A percentile compares a stretch with the other conserved stretches of the same genome.
Conservation (phyloP, 2,329 filamentous ascomycete genomes). For the Berkeleyomyces basicola region DNA sequence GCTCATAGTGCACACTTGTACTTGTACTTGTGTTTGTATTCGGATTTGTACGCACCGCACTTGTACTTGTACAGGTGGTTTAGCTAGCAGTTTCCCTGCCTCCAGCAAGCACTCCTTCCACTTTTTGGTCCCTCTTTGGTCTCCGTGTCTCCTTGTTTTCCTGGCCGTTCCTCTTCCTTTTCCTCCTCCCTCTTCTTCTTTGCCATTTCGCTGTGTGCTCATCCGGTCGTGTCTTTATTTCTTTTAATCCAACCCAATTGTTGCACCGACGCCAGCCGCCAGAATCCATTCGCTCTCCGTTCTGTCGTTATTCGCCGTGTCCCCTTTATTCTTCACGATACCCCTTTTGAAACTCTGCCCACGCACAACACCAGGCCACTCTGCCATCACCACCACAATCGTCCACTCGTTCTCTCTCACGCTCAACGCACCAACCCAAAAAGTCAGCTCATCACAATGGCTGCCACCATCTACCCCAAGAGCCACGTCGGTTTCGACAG, state of each 20-base stretch:
- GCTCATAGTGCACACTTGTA: not conserved
- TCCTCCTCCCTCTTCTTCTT: slow-evolving; percentile 1
- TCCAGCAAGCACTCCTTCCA: slow-evolving; percentile 1
- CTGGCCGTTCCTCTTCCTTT: slow-evolving; percentile 3
- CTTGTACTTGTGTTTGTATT: not conserved
- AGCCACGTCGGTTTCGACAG: slow-evolving; percentile 99
- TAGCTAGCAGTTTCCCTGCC: not conserved
- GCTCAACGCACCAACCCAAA: slow-evolving; percentile 17
- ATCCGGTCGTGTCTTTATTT: slow-evolving; percentile 2
- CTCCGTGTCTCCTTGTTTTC: slow-evolving; percentile 1
- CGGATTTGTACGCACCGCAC: not conserved
- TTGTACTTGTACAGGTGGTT: slow-evolving; percentile 1
- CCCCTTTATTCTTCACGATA: slow-evolving; percentile 12
- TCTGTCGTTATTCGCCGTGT: slow-evolving; percentile 6
- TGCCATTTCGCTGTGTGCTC: slow-evolving; percentile 1
- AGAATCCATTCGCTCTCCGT: slow-evolving; percentile 2
- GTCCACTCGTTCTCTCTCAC: not conserved
- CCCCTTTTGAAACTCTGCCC: slow-evolving; percentile 13
- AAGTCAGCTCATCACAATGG: slow-evolving; percentile 27
- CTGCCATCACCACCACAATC: not conserved
- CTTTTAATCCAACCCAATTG: slow-evolving; percentile 7
- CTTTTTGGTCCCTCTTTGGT: not conserved
- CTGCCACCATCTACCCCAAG: slow-evolving; percentile 63
- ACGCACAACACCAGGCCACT: slow-evolving; percentile 19
- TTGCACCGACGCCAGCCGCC: not conserved